These are phyloP conservation scores for Populus hybrid DNA, from an alignment of 441 rosid species.

Conservation along the genomic window DNA sequence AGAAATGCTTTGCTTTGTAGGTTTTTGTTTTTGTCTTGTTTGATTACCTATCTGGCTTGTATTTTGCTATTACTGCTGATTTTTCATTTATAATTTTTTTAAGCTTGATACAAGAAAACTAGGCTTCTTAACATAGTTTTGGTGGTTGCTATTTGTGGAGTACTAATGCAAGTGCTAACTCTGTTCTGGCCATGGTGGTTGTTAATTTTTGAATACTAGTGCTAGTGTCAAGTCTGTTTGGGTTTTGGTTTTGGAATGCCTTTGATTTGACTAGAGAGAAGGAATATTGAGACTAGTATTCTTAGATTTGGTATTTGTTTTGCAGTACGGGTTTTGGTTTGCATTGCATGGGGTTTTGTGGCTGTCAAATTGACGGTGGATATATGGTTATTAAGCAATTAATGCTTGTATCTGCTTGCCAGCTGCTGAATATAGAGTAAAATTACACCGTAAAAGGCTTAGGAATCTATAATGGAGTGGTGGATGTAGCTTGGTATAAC, in stretches of 20 bases:
- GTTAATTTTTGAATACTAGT: not conserved
- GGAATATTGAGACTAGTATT: not conserved
- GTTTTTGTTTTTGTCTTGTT: not conserved
- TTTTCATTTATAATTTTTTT: not conserved
- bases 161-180: not conserved
- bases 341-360: not conserved
- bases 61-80: not conserved
- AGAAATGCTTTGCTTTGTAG: not conserved
- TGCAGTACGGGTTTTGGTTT: not conserved
- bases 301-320: not conserved
- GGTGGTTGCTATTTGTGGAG: not conserved
- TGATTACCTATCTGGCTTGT: not conserved
- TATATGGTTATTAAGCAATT: not conserved
- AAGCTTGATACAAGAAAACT: not conserved
- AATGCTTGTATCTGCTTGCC: not conserved
- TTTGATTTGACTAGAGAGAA: not conserved
- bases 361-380: not conserved
- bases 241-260: not conserved
- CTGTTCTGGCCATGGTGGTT: not conserved
- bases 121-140: not conserved
- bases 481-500: not conserved
- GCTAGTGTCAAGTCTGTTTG: not conserved
- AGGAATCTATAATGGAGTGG: not conserved
- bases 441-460: not conserved
- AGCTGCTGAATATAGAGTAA: not conserved